These are phyloP conservation scores for Suillus americanus DNA, from an alignment of 768 basidiomycete genomes.

Conservation along the genomic window DNA sequence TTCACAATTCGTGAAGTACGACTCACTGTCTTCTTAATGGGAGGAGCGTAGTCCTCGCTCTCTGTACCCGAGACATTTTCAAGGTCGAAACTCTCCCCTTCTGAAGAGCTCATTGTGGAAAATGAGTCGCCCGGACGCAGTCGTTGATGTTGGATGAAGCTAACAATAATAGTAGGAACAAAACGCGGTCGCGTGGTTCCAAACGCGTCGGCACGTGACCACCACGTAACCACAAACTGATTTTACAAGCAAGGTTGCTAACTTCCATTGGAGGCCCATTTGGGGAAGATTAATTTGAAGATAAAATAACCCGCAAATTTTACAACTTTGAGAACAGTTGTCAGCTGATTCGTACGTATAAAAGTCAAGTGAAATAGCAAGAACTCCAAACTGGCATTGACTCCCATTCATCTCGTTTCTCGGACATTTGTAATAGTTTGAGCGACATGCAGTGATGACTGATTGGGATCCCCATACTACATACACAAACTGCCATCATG, in stretches of 20 bases:
- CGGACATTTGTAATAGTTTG: background rate
- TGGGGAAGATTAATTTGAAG: too few relatives aligned
- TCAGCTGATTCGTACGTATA: background rate
- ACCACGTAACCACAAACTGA: background rate
- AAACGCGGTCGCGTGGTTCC: background rate
- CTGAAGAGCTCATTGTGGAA: conserved; percentile 68
- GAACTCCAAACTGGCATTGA: background rate
- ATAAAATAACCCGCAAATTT: conserved; percentile 6
- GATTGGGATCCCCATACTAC: background rate
- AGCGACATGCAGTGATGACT: background rate
- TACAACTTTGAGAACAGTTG: background rate
- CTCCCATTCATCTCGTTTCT: background rate
- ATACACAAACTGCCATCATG: conserved; percentile 27
- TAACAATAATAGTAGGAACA: background rate
- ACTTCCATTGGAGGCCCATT: too few relatives aligned
- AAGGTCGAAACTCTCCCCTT: conserved; percentile 66
- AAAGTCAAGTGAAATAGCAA: background rate
- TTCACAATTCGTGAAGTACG: background rate
- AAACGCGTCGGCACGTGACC: background rate
- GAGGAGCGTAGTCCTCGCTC: conserved; percentile 67
- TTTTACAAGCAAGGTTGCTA: too few relatives aligned
- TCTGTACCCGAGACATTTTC: conserved; percentile 58
- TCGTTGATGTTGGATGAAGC: conserved; percentile 9
- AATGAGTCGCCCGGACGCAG: background rate
- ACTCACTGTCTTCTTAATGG: conserved; percentile 50